phyloP scores from a whole-genome alignment of 1,139 yeast genomes.

The Lodderomyces pseudojiufengensis region DNA sequence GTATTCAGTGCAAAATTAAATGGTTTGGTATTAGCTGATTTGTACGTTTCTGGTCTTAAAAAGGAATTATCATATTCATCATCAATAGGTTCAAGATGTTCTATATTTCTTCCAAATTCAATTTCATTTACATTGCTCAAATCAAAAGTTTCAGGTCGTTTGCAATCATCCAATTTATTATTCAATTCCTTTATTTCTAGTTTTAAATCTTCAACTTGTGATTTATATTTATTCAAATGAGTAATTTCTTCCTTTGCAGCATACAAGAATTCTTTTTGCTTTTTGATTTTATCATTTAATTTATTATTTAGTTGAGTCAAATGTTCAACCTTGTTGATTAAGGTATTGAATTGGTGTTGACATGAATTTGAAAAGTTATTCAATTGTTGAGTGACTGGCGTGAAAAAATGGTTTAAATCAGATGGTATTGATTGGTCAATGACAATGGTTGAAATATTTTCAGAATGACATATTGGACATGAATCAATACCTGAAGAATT shows the following conservation, averaged over 20 bases:
- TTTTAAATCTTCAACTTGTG: constrained; percentile 9
- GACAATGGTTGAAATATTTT: constrained; percentile 13
- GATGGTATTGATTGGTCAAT: constrained; percentile 14
- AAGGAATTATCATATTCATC: constrained; percentile 1
- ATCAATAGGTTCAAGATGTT: too few species aligned
- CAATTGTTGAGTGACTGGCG: constrained; percentile 17
- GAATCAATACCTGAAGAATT: not conserved
- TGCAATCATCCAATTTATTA: constrained; percentile 5
- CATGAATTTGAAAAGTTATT: constrained; percentile 15
- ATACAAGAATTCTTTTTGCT: constrained; percentile 15
- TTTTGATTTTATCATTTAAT: constrained; percentile 13
- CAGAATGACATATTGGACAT: constrained; percentile 16
- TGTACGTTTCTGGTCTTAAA: not conserved
- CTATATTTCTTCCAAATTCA: not conserved
- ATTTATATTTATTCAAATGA: constrained; percentile 12
- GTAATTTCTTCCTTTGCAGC: constrained; percentile 19
- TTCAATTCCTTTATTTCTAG: constrained; percentile 7
- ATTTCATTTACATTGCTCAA: constrained; percentile 6
- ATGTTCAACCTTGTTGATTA: constrained; percentile 13
- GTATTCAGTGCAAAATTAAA: constrained; percentile 10
- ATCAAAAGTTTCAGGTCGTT: constrained; percentile 10
- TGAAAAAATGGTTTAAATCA: constrained; percentile 16
- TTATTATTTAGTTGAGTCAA: constrained; percentile 9
- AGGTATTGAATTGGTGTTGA: constrained; percentile 16
- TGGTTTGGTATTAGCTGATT: not conserved